phyloP scores from a whole-genome alignment of 2,329 filamentous ascomycete genomes.

The Trichoderma atrobrunneum region DNA sequence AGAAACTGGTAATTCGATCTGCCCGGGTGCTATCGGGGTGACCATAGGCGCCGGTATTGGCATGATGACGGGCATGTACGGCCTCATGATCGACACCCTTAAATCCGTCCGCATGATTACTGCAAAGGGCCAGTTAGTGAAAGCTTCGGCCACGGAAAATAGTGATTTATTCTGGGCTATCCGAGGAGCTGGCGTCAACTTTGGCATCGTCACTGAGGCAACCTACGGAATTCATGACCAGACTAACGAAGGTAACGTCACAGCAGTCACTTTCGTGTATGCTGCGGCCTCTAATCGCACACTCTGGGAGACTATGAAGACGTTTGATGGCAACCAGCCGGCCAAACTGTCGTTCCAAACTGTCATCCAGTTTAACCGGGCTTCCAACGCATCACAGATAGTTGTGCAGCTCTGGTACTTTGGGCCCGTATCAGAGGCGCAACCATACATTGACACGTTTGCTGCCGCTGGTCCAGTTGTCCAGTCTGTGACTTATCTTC shows the following conservation, averaged over 20 bases:
- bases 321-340: neutral
- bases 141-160: constrained; percentile 17
- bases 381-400: neutral
- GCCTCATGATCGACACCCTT: neutral
- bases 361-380: neutral
- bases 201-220: constrained; percentile 41
- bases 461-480: neutral
- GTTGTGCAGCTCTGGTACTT: neutral
- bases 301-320: neutral
- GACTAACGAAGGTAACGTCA: constrained; percentile 18
- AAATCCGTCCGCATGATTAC: neutral
- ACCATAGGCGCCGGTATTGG: neutral
- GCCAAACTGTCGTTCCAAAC: neutral
- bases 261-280: neutral
- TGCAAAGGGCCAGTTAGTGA: neutral
- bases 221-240: neutral
- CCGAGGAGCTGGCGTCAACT: constrained; percentile 49
- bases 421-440: neutral
- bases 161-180: constrained; percentile 47
- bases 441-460: neutral
- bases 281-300: neutral
- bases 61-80: neutral
- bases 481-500: neutral
- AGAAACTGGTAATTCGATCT: neutral
- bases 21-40: neutral